A percentile compares a stretch with the other conserved stretches of the same genome.
Evolutionary conservation across 495 filamentous ascomycete species (phyloP).

Genomic region (Ramalina peruviana): DNA sequence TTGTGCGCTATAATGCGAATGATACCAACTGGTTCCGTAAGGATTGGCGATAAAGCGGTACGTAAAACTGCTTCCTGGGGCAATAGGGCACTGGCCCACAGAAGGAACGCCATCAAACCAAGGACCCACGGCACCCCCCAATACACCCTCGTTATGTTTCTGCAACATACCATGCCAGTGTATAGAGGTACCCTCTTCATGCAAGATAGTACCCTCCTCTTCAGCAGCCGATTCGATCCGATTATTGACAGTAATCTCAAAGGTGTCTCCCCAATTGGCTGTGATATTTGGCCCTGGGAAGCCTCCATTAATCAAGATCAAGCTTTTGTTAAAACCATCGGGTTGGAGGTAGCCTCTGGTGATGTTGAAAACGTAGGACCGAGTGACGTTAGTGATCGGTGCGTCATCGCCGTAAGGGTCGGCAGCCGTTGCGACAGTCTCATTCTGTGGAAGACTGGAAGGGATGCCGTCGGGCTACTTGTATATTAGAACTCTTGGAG

Average conservation of each 20-base stretch:
- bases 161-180: too few species aligned
- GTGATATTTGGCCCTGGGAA: constrained; percentile 39
- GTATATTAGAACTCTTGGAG: too few species aligned
- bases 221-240: too few species aligned
- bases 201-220: too few species aligned
- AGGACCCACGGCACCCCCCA: constrained; percentile 18
- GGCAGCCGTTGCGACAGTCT: too few species aligned
- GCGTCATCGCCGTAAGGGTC: too few species aligned
- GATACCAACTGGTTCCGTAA: constrained; percentile 35
- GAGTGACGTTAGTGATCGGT: too few species aligned
- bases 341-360: neutral
- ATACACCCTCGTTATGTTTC: constrained; percentile 30
- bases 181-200: too few species aligned
- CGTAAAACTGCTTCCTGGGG: constrained; percentile 20
- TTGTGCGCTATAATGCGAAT: constrained; percentile 32
- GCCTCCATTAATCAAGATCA: constrained; percentile 32
- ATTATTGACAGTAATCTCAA: too few species aligned
- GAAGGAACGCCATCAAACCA: constrained; percentile 34
- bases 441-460: too few species aligned
- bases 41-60: constrained; percentile 4
- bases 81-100: constrained; percentile 36
- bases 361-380: neutral
- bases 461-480: too few species aligned
- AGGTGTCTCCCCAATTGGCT: constrained; percentile 30
- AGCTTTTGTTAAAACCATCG: constrained; percentile 21